Percentiles rank a stretch among this genome's conserved stretches.
Conservation (phyloP, 176 grass and related monocot species). For the Phoenix dactylifera region DNA sequence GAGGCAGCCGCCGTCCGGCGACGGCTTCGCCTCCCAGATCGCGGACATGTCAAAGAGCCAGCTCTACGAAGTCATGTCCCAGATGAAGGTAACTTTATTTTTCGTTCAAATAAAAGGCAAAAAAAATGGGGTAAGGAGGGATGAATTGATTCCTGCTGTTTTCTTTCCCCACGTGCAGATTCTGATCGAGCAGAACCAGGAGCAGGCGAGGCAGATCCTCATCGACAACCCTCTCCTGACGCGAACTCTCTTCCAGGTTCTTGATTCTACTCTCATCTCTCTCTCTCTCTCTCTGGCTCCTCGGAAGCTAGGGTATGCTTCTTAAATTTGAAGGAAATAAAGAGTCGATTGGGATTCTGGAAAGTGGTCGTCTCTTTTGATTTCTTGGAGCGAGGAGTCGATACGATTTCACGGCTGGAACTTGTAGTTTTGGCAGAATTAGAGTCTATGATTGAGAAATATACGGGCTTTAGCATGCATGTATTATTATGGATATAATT, state of each 20-base stretch:
- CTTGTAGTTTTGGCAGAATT: too few species aligned
- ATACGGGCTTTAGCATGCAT: too few species aligned
- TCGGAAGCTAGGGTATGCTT: too few species aligned
- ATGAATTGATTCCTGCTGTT: background rate
- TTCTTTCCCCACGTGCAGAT: slow-evolving; percentile 21
- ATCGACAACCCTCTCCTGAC: slow-evolving; percentile 84
- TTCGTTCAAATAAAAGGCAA: background rate
- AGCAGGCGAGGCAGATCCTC: slow-evolving; percentile 78
- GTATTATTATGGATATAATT: too few species aligned
- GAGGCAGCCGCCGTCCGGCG: slow-evolving; percentile 33
- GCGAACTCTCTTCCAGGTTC: slow-evolving; percentile 79
- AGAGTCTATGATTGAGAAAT: too few species aligned
- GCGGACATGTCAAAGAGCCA: slow-evolving; percentile 61
- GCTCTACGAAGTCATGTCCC: slow-evolving; percentile 83
- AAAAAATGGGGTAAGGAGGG: slow-evolving; percentile 5
- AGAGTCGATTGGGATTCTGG: too few species aligned
- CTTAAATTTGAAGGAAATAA: too few species aligned
- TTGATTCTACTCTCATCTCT: background rate
- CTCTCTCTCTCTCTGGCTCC: too few species aligned
- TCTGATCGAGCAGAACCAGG: slow-evolving; percentile 71
- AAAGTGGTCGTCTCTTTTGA: too few species aligned
- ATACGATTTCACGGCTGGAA: too few species aligned
- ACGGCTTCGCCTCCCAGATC: slow-evolving; percentile 56
- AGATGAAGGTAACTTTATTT: slow-evolving; percentile 52
- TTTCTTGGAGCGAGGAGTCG: too few species aligned